phyloP scores from a whole-genome alignment of 495 filamentous ascomycete genomes.

The Darksidea phi region DNA sequence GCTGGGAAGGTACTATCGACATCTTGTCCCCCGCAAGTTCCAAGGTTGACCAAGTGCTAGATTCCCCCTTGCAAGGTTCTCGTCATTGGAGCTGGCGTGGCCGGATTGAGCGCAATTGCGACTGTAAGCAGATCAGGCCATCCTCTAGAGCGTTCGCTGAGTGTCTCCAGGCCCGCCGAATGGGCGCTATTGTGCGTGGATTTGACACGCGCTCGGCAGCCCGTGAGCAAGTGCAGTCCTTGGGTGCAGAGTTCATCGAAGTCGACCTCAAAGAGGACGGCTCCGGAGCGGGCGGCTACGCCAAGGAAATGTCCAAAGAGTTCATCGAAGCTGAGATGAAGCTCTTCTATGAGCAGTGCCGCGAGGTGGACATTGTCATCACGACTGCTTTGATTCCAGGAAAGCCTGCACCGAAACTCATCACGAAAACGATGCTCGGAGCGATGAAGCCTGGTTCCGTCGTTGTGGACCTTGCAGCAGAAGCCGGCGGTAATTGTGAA shows the following conservation, averaged over 20 bases:
- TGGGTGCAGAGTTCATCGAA: conserved; percentile 81
- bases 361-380: conserved; percentile 83
- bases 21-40: not conserved
- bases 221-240: conserved; percentile 78
- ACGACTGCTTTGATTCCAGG: conserved; percentile 82
- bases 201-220: conserved; percentile 78
- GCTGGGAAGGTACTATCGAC: conserved; percentile 50
- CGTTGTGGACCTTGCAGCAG: conserved; percentile 76
- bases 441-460: conserved; percentile 81
- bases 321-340: conserved; percentile 88
- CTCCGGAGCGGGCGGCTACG: conserved; percentile 76
- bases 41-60: conserved; percentile 41
- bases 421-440: conserved; percentile 66
- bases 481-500: conserved; percentile 79
- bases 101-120: conserved; percentile 76
- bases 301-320: conserved; percentile 84
- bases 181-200: conserved; percentile 80
- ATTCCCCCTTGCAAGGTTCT: conserved; percentile 81
- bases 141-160: not conserved
- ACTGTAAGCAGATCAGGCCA: conserved; percentile 43
- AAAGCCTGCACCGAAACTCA: conserved; percentile 69
- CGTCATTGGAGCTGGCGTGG: conserved; percentile 80
- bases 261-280: conserved; percentile 82
- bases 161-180: conserved; percentile 55
- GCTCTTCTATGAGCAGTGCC: conserved; percentile 75